A percentile compares a stretch with the other conserved stretches of the same genome.
These are phyloP conservation scores for Coccomyxa sp. DNA, from an alignment of 139 green algal genomes.

Conservation along the genomic window DNA sequence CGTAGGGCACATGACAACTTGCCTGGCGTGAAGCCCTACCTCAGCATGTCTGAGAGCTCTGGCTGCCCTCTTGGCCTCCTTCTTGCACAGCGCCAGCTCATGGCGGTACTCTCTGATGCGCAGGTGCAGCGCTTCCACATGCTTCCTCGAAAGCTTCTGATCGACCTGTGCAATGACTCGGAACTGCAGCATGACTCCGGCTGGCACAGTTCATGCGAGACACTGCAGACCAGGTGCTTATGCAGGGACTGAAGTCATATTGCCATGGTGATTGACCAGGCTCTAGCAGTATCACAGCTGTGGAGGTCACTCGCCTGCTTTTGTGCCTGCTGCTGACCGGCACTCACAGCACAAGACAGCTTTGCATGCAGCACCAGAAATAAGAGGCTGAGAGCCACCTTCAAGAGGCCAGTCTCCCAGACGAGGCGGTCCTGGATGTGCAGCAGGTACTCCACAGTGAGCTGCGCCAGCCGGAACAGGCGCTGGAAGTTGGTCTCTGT, in stretches of 20 bases:
- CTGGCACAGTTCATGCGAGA: neutral
- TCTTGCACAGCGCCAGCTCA: conserved; percentile 27
- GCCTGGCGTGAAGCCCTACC: neutral
- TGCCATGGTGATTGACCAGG: neutral
- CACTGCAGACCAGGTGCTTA: neutral
- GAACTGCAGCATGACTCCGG: neutral
- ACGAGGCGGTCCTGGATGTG: conserved; percentile 71
- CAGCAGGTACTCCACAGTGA: conserved; percentile 77
- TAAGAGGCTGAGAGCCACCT: neutral
- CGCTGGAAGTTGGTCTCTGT: conserved; percentile 44
- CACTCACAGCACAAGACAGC: neutral
- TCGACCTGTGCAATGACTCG: conserved; percentile 25
- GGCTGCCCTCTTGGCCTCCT: conserved; percentile 34
- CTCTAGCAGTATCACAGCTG: neutral
- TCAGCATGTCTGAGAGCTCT: conserved; percentile 55
- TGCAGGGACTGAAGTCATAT: neutral
- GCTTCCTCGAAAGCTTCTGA: conserved; percentile 13
- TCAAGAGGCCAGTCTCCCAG: conserved; percentile 8
- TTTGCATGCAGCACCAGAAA: neutral
- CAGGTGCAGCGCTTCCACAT: conserved; percentile 24
- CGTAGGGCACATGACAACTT: conserved; percentile 1
- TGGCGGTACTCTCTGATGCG: conserved; percentile 40
- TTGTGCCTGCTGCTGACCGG: neutral
- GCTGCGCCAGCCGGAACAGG: conserved; percentile 69
- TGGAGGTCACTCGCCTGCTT: neutral